Percentiles rank a stretch among this genome's conserved stretches.
phyloP scores from a whole-genome alignment of 257 asterid genomes.

The Anisodus acutangulus region DNA sequence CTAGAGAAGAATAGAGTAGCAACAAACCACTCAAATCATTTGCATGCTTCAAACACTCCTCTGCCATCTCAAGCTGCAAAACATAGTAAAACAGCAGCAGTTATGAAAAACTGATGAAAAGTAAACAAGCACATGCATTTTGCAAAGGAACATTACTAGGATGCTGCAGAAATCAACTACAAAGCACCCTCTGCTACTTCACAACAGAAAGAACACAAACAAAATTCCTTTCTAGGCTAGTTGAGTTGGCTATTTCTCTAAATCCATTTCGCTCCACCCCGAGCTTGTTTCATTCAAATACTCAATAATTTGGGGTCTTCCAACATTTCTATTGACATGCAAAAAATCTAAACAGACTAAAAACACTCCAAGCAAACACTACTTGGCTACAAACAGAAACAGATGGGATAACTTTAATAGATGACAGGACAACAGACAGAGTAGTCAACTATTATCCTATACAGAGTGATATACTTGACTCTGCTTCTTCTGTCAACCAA shows the following conservation, averaged over 20 bases:
- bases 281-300: constrained; percentile 8
- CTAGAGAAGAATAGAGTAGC: constrained; percentile 86
- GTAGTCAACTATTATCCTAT: constrained; percentile 23
- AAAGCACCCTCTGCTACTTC: constrained; percentile 22
- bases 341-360: background rate
- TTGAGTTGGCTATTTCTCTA: background rate
- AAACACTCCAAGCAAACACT: background rate
- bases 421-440: constrained; percentile 8
- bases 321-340: background rate
- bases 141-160: constrained; percentile 10
- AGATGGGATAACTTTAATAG: constrained; percentile 12
- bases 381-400: background rate
- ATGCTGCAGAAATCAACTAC: constrained; percentile 24
- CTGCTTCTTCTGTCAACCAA: background rate
- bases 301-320: background rate
- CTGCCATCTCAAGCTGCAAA: constrained; percentile 85
- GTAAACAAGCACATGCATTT: constrained; percentile 22
- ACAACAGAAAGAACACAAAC: background rate
- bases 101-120: constrained; percentile 20
- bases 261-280: background rate
- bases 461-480: constrained; percentile 16
- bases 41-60: constrained; percentile 91
- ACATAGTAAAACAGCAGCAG: background rate
- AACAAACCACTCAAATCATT: constrained; percentile 93
- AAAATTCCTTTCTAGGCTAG: constrained; percentile 6